Evolutionary conservation across 140 eudicot genomes (phyloP), one percentile per base, ranked within the genome.

Genomic region (Bidens hawaiensis): DNA sequence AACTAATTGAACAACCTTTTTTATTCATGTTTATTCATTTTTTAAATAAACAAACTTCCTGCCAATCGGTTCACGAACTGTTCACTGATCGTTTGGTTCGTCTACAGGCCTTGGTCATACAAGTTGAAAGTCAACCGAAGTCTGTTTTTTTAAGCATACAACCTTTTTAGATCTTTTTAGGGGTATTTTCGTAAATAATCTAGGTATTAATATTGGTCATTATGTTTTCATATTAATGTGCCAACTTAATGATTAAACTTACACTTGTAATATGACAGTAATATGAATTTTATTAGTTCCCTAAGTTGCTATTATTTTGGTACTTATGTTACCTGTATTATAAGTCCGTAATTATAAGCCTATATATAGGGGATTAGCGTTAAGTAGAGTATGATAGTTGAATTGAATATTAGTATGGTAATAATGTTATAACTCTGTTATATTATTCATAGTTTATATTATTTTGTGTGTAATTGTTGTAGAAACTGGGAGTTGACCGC

Each of bases 401-500:
- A 40, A 11, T 40, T 40, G 46, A 40, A 40, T 40, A 13, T 40
- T n/a, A n/a, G n/a, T n/a, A n/a, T n/a, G n/a, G n/a, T n/a, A n/a
- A n/a, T n/a, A n/a, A n/a, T n/a, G n/a, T n/a, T n/a, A 18, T 47
- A 1, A 43, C 49, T 7, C 21, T 43, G 28, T 26, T 47, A 4
- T 47, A 4, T 7, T 5, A 7, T 28, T 55, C 24, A 28, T 15
- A 52, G 38, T n/a, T n/a, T n/a, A n/a, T n/a, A n/a, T n/a, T n/a
- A n/a, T 9, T n/a, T 41, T 31, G 21, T 54, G 16, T 45, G 50
- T 4, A 30, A 45, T 28, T 31, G 21, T n/a, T 71, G 79, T 74
- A 94, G 99, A 67, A 88, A 60, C 71, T 94, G 99, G 99, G 94
- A 88, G 67, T 66, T 88, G 22, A 77, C 61, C 2, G 94, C 94